Evolutionary conservation across 169 alveolate species (phyloP).

Genomic region (Nephromyces sp.): DNA sequence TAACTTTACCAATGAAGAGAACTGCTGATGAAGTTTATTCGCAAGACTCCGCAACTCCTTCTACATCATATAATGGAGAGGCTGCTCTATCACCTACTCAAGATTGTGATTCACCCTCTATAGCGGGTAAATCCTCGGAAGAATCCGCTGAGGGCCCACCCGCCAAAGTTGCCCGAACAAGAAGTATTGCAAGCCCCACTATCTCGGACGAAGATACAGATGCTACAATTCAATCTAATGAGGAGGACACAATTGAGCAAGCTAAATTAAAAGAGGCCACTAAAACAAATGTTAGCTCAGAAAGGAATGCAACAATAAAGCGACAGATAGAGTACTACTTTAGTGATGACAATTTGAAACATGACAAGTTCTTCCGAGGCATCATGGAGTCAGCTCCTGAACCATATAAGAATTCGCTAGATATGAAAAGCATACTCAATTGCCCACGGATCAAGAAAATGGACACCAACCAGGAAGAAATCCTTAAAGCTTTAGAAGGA

Average conservation of each 20-base stretch:
- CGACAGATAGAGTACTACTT: conserved; percentile 39
- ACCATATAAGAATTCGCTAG: not conserved
- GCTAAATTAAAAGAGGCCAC: not conserved
- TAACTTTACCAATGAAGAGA: too few relatives aligned
- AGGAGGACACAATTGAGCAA: too few relatives aligned
- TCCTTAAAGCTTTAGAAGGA: not conserved
- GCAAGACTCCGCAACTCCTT: too few relatives aligned
- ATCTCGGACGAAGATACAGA: not conserved
- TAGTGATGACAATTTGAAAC: conserved; percentile 34
- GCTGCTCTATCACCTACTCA: too few relatives aligned
- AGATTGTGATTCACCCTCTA: too few relatives aligned
- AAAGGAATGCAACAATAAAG: not conserved
- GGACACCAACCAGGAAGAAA: not conserved
- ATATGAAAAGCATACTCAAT: not conserved
- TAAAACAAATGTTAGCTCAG: not conserved
- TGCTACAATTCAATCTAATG: not conserved
- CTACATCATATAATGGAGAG: too few relatives aligned
- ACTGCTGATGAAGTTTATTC: too few relatives aligned
- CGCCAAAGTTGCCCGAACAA: too few relatives aligned
- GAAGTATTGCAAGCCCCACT: too few relatives aligned
- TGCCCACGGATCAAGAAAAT: not conserved
- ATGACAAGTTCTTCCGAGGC: conserved; percentile 34
- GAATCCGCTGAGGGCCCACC: too few relatives aligned
- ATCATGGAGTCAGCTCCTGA: conserved; percentile 25
- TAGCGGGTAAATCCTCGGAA: too few relatives aligned